Conservation (phyloP, 306 rosid genomes). For the Cucumis melo region DNA sequence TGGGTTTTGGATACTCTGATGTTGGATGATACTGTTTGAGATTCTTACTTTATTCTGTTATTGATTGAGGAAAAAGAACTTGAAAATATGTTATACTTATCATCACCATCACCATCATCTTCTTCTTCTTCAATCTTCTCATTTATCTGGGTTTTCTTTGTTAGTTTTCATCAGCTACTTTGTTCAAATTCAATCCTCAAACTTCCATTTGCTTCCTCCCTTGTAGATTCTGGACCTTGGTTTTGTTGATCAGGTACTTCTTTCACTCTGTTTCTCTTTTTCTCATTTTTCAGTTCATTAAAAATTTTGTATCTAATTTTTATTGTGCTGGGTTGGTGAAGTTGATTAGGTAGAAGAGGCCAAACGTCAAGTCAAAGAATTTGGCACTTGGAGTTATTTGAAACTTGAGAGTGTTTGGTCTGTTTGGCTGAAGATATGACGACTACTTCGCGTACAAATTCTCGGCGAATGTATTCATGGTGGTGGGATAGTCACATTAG, state of each 20-base stretch:
- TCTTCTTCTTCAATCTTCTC: background rate
- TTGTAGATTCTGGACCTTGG: slow-evolving; percentile 1
- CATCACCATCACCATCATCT: background rate
- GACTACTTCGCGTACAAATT: slow-evolving; percentile 25
- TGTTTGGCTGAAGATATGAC: slow-evolving; percentile 33
- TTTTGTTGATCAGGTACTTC: slow-evolving; percentile 2
- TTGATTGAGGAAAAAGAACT: background rate
- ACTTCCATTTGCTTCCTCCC: background rate
- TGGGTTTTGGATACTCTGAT: background rate
- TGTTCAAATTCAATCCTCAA: background rate
- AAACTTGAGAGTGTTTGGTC: background rate
- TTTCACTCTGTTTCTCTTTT: background rate
- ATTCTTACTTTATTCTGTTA: background rate
- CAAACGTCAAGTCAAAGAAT: background rate
- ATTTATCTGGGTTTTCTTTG: background rate
- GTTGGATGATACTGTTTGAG: background rate
- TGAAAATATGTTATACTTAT: background rate
- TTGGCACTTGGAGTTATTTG: background rate
- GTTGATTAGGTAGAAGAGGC: background rate
- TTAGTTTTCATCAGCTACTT: background rate
- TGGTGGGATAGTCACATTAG: slow-evolving; percentile 99
- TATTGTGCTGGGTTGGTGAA: background rate
- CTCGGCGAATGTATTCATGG: slow-evolving; percentile 90
- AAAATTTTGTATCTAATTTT: background rate
- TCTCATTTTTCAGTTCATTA: background rate